Evolutionary conservation across 2,329 filamentous ascomycete species (phyloP).

Genomic region (Colletotrichum higginsianum): DNA sequence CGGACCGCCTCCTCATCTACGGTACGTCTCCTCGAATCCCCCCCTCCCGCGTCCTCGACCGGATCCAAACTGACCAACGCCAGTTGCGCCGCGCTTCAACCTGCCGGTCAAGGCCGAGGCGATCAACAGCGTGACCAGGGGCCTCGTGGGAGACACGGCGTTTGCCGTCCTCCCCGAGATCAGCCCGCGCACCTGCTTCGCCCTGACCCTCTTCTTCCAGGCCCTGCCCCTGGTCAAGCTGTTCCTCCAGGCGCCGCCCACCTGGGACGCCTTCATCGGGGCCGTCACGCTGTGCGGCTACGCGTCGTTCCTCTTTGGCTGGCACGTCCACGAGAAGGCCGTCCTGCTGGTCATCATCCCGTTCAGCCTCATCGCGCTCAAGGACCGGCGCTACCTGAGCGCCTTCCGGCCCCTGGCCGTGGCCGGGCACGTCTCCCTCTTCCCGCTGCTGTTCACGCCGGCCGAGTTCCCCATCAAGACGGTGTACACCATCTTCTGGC

Average conservation of each 20-base stretch:
- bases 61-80: conserved; percentile 50
- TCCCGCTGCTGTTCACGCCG: conserved; percentile 92
- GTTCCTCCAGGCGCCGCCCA: conserved; percentile 76
- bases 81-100: conserved; percentile 86
- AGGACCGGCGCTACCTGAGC: conserved; percentile 89
- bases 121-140: conserved; percentile 90
- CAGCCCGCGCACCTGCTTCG: conserved; percentile 83
- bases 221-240: conserved; percentile 85
- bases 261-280: conserved; percentile 91
- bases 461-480: conserved; percentile 96
- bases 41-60: neutral
- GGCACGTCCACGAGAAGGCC: conserved; percentile 99
- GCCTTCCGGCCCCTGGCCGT: conserved; percentile 94
- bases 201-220: conserved; percentile 87
- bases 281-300: conserved; percentile 94
- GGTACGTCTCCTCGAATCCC: conserved; percentile 66
- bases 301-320: conserved; percentile 96
- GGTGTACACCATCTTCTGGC: conserved; percentile 92
- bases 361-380: conserved; percentile 92
- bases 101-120: conserved; percentile 81
- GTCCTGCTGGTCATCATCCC: conserved; percentile 95
- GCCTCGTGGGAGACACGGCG: conserved; percentile 91
- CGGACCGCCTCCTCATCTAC: conserved; percentile 85
- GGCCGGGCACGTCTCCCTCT: conserved; percentile 93
- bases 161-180: conserved; percentile 95